Base-by-base conservation (phyloP, 306 rosid genomes). In the Ammopiptanthus mongolicus region DNA sequence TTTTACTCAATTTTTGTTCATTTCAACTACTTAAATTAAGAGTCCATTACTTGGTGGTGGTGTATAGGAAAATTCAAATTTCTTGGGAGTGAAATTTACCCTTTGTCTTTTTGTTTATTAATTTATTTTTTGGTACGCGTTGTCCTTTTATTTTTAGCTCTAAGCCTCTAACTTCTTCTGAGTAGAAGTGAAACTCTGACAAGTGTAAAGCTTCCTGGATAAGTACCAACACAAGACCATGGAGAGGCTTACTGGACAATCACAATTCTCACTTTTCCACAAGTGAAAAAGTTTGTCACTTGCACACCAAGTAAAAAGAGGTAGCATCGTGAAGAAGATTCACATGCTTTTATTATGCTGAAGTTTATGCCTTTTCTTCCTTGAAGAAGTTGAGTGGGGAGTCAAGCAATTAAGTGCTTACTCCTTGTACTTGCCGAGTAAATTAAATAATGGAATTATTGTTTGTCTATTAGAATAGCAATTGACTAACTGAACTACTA, bases 191-290 rank as follows among this genome's bases (percentile, higher is more conserved):
- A 74, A 80, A 51, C 42, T 74, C 80, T 80, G 84, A 48, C 60
- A 74, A 81, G 81, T 29, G 6, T 29, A 60, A 50, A 81, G 55
- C 80, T 62, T 75, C 2, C 66, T 60, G 53, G 10, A 68, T 69
- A 81, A 53, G 81, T 61, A 69, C 47, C 77, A 81, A 48, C 80
- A 81, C n/a, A 5, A 42, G 81, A 18, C 76, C 42, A 67, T 80
- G 80, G 73, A 0, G 31, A 28, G 72, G 33, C 77, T 80, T 75
- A 37, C 68, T 2, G n/a, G 25, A 74, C 60, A 80, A 80, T 72
- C 71, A 59, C 51, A 41, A 50, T 41, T 50, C 48, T 47, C 46
- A 47, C 50, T 48, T 66, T 23, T 29, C 60, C 42, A 52, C 53
- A 5, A 11, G 75, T 47, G 2, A 23, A 72, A 63, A 41, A 2